Evolutionary conservation across 2,329 filamentous ascomycete genomes (phyloP), one percentile per base, ranked within the genome.

Genomic region (Colletotrichum camelliae): DNA sequence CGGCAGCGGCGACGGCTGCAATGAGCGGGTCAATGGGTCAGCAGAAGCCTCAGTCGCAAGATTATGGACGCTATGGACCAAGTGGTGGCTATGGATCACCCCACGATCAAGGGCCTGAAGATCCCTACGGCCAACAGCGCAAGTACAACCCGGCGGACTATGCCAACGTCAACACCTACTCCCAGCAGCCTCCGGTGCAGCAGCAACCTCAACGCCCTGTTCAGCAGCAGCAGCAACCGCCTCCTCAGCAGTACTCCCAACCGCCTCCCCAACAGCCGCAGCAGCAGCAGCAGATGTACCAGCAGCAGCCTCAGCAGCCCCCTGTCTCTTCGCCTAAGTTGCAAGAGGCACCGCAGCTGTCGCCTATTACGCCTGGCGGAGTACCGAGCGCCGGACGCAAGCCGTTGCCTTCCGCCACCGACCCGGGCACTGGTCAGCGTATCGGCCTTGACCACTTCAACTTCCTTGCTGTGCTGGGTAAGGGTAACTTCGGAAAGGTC

Each of bases 401-500:
- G 85, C 88, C 92, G 31, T 87, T 94, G 39, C 94, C 94, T n/a
- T 88, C 92, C 62, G 94, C 94, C 27, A 95, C 92, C 77, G 89
- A 93, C 75, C 88, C 91, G 4, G 94, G 95, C 55, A 95, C 93
- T 73, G 94, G 94, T 37, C 91, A 94, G 81, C 92, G 96, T 69
- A 98, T 99, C 82, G 97, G 97, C 21, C 89, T 99, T 61, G 97
- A 99, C 83, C 96, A 99, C 86, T 99, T 99, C 90, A 99, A 99
- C 84, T 99, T 99, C 91, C 90, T 99, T 79, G 96, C 97, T 78
- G 97, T 99, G 70, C 91, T 99, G 78, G 97, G 97, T 83, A 99
- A 99, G 87, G 97, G 97, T 87, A 99, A 99, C 87, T 99, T 99
- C 83, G 97, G 97, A 85, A 99, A 99, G 87, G 97, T 99, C 86